Evolutionary conservation across 306 rosid species (phyloP).

Genomic region (Hippophae gyantsensis): DNA sequence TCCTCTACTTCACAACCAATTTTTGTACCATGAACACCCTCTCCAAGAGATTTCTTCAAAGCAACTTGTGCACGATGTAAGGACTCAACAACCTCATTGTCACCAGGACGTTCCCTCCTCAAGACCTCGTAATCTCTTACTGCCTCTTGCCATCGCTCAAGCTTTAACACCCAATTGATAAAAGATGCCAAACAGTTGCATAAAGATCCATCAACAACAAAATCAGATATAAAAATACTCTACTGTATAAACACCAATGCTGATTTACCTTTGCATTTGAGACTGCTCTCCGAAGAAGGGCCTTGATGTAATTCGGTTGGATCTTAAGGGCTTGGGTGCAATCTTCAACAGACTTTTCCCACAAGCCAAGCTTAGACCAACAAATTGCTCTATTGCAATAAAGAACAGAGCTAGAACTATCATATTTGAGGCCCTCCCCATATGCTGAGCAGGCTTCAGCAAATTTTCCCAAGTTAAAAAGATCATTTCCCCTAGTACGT

Average conservation of each 20-base stretch:
- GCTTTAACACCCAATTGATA: slow-evolving; percentile 31
- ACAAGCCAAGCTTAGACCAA: slow-evolving; percentile 78
- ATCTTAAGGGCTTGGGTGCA: slow-evolving; percentile 76
- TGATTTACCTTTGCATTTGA: slow-evolving; percentile 66
- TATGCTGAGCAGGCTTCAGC: slow-evolving; percentile 80
- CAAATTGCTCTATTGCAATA: slow-evolving; percentile 88
- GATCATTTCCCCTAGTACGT: slow-evolving; percentile 71
- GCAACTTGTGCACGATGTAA: slow-evolving; percentile 55
- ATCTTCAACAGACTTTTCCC: slow-evolving; percentile 85
- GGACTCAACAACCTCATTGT: slow-evolving; percentile 60
- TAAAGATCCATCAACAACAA: slow-evolving; percentile 11
- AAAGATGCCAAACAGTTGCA: slow-evolving; percentile 14
- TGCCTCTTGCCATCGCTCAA: slow-evolving; percentile 81
- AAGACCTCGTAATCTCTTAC: slow-evolving; percentile 74
- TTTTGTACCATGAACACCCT: slow-evolving; percentile 23
- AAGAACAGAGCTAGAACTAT: slow-evolving; percentile 52
- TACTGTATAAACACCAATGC: background rate
- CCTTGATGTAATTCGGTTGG: slow-evolving; percentile 75
- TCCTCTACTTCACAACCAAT: slow-evolving; percentile 77
- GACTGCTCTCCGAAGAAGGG: slow-evolving; percentile 72
- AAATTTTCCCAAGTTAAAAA: slow-evolving; percentile 58
- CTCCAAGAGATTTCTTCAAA: slow-evolving; percentile 43
- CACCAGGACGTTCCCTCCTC: slow-evolving; percentile 65
- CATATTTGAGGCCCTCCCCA: slow-evolving; percentile 86
- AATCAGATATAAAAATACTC: slow-evolving; percentile 1